These are phyloP conservation scores for Laetiporus sulphureus DNA, from an alignment of 1,284 basidiomycete species.

Conservation along the genomic window DNA sequence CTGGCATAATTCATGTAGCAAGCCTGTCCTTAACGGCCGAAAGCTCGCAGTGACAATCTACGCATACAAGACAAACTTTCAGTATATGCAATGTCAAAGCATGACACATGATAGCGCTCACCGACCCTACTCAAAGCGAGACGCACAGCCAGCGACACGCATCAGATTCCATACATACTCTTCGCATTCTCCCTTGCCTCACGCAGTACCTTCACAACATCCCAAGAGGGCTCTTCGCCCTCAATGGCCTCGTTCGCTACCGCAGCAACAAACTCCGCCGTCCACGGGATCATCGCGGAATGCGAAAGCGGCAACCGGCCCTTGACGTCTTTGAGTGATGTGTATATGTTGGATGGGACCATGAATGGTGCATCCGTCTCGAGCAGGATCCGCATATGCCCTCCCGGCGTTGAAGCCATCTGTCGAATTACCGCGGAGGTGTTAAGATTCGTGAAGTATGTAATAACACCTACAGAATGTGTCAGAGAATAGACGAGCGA, in stretches of 20 bases:
- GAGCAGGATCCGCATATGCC: conserved; percentile 53
- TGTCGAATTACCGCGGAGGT: conserved; percentile 54
- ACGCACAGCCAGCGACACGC: no score
- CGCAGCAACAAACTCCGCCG: conserved; percentile 63
- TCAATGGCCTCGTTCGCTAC: conserved; percentile 33
- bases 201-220: conserved; percentile 48
- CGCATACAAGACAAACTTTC: no score
- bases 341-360: conserved; percentile 69
- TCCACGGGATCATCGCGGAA: conserved; percentile 79
- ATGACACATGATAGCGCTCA: no score
- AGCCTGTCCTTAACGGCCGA: no score
- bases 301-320: conserved; percentile 65
- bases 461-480: conserved; percentile 55
- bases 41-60: no score
- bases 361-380: conserved; percentile 85
- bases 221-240: conserved; percentile 31
- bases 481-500: not conserved
- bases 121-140: no score
- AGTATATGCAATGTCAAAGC: no score
- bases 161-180: conserved; percentile 49
- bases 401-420: conserved; percentile 30
- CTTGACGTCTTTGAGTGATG: conserved; percentile 43
- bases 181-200: conserved; percentile 62
- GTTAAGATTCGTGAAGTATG: conserved; percentile 65
- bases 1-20: no score